These are phyloP conservation scores for Candida anutae DNA, from an alignment of 1,139 yeast species.

Conservation along the genomic window DNA sequence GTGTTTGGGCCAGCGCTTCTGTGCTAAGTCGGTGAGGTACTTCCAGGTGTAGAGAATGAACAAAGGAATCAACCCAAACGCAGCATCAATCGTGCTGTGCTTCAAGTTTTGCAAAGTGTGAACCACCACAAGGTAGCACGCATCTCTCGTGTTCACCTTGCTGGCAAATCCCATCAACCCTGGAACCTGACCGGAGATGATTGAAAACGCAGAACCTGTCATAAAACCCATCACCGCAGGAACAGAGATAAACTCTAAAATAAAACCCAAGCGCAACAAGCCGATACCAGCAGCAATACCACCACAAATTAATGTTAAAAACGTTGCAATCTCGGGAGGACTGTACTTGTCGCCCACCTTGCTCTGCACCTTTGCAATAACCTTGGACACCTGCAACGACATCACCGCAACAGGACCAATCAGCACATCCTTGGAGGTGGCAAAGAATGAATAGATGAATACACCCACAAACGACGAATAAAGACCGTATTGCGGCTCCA, in stretches of 20 bases:
- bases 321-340: constrained; percentile 71
- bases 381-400: constrained; percentile 81
- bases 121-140: constrained; percentile 65
- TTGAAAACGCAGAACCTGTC: constrained; percentile 88
- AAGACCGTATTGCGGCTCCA: constrained; percentile 77
- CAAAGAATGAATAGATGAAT: constrained; percentile 79
- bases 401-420: constrained; percentile 97
- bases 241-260: constrained; percentile 79
- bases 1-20: constrained; percentile 58
- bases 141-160: constrained; percentile 61
- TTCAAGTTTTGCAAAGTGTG: constrained; percentile 66
- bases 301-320: constrained; percentile 76
- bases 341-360: constrained; percentile 32
- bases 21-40: constrained; percentile 47
- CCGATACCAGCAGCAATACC: constrained; percentile 80
- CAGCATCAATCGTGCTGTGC: constrained; percentile 68
- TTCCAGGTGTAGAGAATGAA: constrained; percentile 65
- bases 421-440: constrained; percentile 91
- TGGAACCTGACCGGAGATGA: constrained; percentile 80
- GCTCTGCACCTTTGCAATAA: constrained; percentile 53
- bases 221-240: constrained; percentile 95
- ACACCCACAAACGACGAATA: constrained; percentile 93
- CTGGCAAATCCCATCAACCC: constrained; percentile 70
- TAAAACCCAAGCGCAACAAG: constrained; percentile 73
- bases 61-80: constrained; percentile 75